A percentile compares a stretch with the other conserved stretches of the same genome.
Conservation (phyloP, 2,329 filamentous ascomycete genomes). For the Macroventuria anomochaeta region DNA sequence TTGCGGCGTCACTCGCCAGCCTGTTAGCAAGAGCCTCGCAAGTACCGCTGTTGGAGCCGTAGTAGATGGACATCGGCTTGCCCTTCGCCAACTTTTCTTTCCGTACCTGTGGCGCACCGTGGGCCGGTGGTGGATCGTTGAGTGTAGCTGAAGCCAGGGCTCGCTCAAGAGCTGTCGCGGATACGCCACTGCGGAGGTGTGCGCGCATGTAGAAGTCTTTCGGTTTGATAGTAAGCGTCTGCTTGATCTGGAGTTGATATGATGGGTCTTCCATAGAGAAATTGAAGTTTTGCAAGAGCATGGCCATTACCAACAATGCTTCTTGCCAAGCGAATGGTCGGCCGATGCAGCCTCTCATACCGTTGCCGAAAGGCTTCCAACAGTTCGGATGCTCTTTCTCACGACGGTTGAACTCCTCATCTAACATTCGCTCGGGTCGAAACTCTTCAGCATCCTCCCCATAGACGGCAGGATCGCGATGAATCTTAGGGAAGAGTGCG, state of each 20-base stretch:
- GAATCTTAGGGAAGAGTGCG: constrained; percentile 44
- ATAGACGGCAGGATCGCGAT: constrained; percentile 52
- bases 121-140: constrained; percentile 20
- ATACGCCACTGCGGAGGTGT: constrained; percentile 39
- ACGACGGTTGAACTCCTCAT: constrained; percentile 50
- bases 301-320: constrained; percentile 53
- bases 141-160: constrained; percentile 32
- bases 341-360: constrained; percentile 61
- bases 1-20: constrained; percentile 44
- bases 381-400: constrained; percentile 49
- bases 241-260: constrained; percentile 54
- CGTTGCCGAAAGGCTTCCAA: constrained; percentile 64
- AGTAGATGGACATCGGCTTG: constrained; percentile 47
- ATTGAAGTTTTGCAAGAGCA: constrained; percentile 56
- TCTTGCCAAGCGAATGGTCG: constrained; percentile 64
- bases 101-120: constrained; percentile 10
- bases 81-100: constrained; percentile 28
- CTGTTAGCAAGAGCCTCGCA: constrained; percentile 52
- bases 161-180: constrained; percentile 42
- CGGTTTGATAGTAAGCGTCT: constrained; percentile 56
- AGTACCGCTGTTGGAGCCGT: constrained; percentile 52
- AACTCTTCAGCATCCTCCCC: constrained; percentile 56
- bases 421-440: constrained; percentile 57
- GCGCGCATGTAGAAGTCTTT: constrained; percentile 50
- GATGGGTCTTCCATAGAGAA: constrained; percentile 52